Evolutionary conservation across 768 basidiomycete genomes (phyloP).

Genomic region (Podaxis mareebaensis): DNA sequence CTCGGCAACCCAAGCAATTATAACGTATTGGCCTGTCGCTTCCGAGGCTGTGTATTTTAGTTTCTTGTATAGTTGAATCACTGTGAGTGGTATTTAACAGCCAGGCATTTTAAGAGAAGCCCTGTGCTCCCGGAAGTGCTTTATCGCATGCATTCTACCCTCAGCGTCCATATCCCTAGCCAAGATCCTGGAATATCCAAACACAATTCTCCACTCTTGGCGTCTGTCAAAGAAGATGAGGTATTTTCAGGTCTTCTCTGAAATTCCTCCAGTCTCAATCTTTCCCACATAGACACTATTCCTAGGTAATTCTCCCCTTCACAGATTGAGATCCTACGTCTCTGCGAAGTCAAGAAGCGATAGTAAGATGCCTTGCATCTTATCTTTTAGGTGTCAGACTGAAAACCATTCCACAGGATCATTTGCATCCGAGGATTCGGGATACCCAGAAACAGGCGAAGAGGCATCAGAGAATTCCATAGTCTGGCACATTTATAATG

Average conservation of each 20-base stretch:
- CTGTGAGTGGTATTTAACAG: neutral
- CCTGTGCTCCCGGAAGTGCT: neutral
- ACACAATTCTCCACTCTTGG: neutral
- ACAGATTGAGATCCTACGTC: neutral
- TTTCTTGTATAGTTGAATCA: neutral
- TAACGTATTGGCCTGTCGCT: neutral
- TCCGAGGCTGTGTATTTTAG: neutral
- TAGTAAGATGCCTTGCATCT: neutral
- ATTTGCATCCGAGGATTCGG: neutral
- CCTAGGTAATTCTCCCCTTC: neutral
- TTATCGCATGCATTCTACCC: neutral
- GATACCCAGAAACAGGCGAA: conserved; percentile 28
- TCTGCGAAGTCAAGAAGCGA: neutral
- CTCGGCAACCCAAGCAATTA: neutral
- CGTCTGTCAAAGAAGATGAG: neutral
- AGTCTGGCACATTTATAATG: conserved; percentile 45
- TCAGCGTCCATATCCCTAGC: neutral
- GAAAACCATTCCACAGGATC: neutral
- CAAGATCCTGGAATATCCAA: neutral
- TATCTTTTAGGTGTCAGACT: neutral
- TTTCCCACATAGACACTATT: neutral
- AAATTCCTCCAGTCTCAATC: neutral
- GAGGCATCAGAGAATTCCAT: conserved; percentile 35
- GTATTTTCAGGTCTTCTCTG: neutral
- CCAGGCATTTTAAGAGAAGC: neutral